Base-by-base conservation (phyloP, 2,329 filamentous ascomycete genomes). In the Cladobotryum protrusum region DNA sequence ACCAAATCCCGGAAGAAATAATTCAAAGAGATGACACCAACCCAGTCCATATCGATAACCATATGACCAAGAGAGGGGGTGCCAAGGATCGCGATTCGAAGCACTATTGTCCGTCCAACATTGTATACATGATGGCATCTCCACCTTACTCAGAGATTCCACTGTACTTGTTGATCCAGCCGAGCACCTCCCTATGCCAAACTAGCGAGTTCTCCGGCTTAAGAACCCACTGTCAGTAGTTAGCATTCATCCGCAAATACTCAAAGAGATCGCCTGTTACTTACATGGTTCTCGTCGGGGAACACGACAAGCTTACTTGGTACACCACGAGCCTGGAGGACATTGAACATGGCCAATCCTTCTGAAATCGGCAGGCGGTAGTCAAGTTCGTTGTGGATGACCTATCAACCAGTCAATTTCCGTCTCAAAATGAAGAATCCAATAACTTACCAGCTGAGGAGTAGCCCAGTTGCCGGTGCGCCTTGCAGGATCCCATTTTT, bases 141-240 rank as follows among this genome's bases (percentile, higher is more conserved):
- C 24, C 24, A 29, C 6, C 24, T 29, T 29, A 29, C 24, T 63
- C 57, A 1, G 59, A 58, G 18, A 81, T 61, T 0, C 76, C 76
- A 19, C 75, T 75, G 57, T 80, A 82, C 61, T 82, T 78, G 59
- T 84, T 85, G 55, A 85, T 83, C 82, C 87, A 96, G 49, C 81
- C 81, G 29, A 96, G 63, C 14, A 97, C 90, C 51, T 89, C 87
- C 49, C 79, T 79, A 62, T 97, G 90, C 93, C 93, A 97, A 17
- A 95, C 77, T 15, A 96, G 72, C 3, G 84, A 87, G 66, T 97
- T 97, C 69, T 96, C 92, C 0, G 86, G 88, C 65, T 96, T 95
- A 48, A 96, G 63, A 4, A 96, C 90, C 89, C 89, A 85, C 79
- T 83, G 45, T 39, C 15, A 5, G 18, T 5, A 5, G 43, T 59